Percentiles rank a stretch among this genome's conserved stretches.
Conservation (phyloP, 257 asterid genomes). For the Plantago elongata region DNA sequence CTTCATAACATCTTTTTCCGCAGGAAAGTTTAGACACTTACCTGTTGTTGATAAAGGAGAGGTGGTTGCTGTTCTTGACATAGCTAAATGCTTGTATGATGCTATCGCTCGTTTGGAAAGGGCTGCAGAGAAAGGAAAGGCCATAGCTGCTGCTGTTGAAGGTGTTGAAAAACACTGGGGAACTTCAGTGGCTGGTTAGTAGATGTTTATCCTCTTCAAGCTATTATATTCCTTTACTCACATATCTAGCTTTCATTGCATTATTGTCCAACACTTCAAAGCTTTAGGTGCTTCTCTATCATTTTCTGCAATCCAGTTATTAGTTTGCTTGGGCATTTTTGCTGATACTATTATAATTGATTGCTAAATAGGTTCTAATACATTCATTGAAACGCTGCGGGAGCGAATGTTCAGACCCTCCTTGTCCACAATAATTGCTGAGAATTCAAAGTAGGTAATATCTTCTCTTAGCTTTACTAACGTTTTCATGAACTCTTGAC, state of each 20-base stretch:
- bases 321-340: conserved; percentile 16
- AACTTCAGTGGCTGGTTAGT: conserved; percentile 75
- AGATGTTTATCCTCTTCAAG: conserved; percentile 5
- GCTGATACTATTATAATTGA: conserved; percentile 7
- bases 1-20: conserved; percentile 8
- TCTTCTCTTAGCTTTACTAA: conserved; percentile 34
- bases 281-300: background rate
- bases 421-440: conserved; percentile 75
- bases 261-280: conserved; percentile 5
- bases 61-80: conserved; percentile 93
- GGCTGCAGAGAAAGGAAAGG: conserved; percentile 98
- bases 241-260: too few species aligned
- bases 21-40: conserved; percentile 96
- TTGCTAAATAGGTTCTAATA: conserved; percentile 57
- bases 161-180: conserved; percentile 99
- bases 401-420: conserved; percentile 90
- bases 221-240: background rate
- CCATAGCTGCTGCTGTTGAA: conserved; percentile 97
- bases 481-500: conserved; percentile 10
- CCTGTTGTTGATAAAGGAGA: conserved; percentile 98
- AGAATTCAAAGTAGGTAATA: conserved; percentile 98
- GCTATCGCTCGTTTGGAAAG: conserved; percentile 98
- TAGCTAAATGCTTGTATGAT: conserved; percentile 91
- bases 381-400: conserved; percentile 75
- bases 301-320: conserved; percentile 5